A percentile compares a stretch with the other conserved stretches of the same genome.
Evolutionary conservation across 257 asterid genomes (phyloP).

Genomic region (Primulina huaijiensis): DNA sequence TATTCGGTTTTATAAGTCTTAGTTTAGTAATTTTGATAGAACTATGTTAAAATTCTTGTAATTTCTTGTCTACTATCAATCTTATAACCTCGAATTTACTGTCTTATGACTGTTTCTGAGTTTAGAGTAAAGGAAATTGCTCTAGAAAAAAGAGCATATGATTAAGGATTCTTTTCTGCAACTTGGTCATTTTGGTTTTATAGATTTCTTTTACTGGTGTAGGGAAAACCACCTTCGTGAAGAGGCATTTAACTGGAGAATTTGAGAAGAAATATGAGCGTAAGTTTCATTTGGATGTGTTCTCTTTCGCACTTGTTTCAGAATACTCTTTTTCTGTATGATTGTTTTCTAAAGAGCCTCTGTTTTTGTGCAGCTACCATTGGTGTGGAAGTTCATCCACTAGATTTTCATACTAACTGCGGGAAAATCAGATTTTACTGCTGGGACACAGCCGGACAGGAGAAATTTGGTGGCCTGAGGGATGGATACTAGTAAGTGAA

Average conservation of each 20-base stretch:
- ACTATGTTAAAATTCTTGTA: background rate
- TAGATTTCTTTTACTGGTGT: conserved; percentile 17
- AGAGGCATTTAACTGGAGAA: conserved; percentile 90
- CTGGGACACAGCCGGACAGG: conserved; percentile 98
- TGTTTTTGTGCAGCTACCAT: conserved; percentile 52
- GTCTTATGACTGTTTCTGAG: background rate
- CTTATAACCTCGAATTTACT: background rate
- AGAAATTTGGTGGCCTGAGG: conserved; percentile 90
- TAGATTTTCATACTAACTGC: conserved; percentile 77
- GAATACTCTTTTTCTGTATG: background rate
- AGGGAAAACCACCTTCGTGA: conserved; percentile 85
- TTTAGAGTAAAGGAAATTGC: background rate
- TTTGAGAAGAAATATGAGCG: conserved; percentile 89
- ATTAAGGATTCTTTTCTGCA: background rate
- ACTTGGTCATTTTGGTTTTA: background rate
- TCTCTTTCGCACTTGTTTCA: background rate
- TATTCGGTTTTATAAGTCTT: background rate
- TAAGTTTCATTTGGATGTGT: conserved; percentile 24
- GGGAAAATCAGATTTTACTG: conserved; percentile 78
- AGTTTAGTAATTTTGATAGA: background rate
- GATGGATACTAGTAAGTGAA: conserved; percentile 87
- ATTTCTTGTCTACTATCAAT: too few relatives aligned
- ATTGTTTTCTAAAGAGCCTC: background rate
- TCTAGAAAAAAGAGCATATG: background rate
- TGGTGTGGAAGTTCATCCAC: conserved; percentile 79